A percentile compares a stretch with the other conserved stretches of the same genome.
Evolutionary conservation across 768 basidiomycete species (phyloP).

Genomic region (Mrakia blollopis): DNA sequence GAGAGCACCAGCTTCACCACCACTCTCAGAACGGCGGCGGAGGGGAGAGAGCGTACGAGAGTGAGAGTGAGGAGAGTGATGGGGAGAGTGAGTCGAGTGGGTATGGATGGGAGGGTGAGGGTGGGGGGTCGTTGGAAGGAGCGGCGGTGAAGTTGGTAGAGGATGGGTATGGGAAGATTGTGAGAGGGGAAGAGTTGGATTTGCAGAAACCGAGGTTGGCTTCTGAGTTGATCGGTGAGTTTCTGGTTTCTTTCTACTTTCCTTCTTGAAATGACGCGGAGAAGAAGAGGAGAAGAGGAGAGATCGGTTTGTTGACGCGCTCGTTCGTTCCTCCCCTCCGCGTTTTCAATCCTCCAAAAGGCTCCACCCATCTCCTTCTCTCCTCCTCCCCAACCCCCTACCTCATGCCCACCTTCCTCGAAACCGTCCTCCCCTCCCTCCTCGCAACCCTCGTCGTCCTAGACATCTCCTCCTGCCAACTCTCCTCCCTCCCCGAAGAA

Average conservation of each 20-base stretch:
- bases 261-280: no score
- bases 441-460: constrained; percentile 75
- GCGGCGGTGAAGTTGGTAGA: constrained; percentile 23
- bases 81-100: constrained; percentile 23
- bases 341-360: no score
- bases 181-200: constrained; percentile 16
- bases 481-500: constrained; percentile 74
- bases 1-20: not conserved
- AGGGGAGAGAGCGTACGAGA: constrained; percentile 2
- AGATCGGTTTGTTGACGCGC: no score
- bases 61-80: constrained; percentile 25
- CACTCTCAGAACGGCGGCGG: not conserved
- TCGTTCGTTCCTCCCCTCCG: constrained; percentile 24
- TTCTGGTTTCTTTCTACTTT: not conserved
- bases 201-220: constrained; percentile 17
- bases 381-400: constrained; percentile 74
- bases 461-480: constrained; percentile 85
- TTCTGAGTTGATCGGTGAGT: constrained; percentile 21
- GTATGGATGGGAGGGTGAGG: constrained; percentile 25
- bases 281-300: not conserved
- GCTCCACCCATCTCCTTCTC: constrained; percentile 88
- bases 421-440: constrained; percentile 64
- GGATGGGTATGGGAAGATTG: constrained; percentile 24
- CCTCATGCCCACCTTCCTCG: constrained; percentile 69
- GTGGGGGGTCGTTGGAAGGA: constrained; percentile 2